phyloP scores from a whole-genome alignment of 805 yeast genomes.

The Saturnispora sanitii region DNA sequence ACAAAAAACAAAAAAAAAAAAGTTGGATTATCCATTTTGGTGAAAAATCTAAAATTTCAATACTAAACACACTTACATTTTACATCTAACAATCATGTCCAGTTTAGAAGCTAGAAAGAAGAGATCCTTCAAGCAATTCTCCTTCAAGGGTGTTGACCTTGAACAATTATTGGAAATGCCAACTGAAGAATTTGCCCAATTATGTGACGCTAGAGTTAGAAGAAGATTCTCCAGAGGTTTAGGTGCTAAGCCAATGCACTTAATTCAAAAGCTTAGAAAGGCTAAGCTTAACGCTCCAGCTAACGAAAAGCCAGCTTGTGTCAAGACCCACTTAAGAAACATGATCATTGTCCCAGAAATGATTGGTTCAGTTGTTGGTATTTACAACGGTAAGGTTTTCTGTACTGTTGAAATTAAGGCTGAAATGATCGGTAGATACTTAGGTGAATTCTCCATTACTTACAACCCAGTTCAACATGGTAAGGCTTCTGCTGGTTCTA shows the following conservation, averaged over 20 bases:
- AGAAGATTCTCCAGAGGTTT: slow-evolving; percentile 99
- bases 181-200: slow-evolving; percentile 93
- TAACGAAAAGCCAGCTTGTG: slow-evolving; percentile 94
- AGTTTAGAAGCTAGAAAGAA: slow-evolving; percentile 57
- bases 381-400: slow-evolving; percentile 99
- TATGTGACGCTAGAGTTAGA: slow-evolving; percentile 98
- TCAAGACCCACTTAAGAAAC: slow-evolving; percentile 99
- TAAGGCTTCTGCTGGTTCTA: slow-evolving; percentile 33
- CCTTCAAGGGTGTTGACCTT: slow-evolving; percentile 98
- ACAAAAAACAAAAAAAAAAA: not conserved
- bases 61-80: not conserved
- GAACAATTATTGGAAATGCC: slow-evolving; percentile 86
- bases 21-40: not conserved
- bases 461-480: slow-evolving; percentile 99
- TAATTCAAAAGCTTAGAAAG: slow-evolving; percentile 95
- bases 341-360: slow-evolving; percentile 98
- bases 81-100: slow-evolving; percentile 22
- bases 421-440: slow-evolving; percentile 99
- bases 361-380: slow-evolving; percentile 98
- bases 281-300: slow-evolving; percentile 85
- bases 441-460: slow-evolving; percentile 99
- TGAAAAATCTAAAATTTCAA: not conserved
- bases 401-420: slow-evolving; percentile 98
- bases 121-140: slow-evolving; percentile 92
- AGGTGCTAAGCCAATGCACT: slow-evolving; percentile 88